These are phyloP conservation scores for Annona squamosa DNA, from an alignment of 164 flowering plant species.

Conservation along the genomic window DNA sequence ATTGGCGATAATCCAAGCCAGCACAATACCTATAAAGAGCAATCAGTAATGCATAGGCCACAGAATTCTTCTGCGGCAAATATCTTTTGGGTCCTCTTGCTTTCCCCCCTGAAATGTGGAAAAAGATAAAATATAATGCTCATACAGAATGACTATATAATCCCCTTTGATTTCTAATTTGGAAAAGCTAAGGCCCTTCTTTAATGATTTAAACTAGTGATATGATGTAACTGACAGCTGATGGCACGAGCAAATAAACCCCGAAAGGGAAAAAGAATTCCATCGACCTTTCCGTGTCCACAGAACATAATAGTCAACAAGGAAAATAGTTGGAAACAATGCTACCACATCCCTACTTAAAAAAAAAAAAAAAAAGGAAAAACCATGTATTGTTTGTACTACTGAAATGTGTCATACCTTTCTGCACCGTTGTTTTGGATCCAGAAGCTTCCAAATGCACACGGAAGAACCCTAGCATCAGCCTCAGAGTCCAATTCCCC, in stretches of 20 bases:
- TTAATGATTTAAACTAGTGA: neutral
- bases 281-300: neutral
- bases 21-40: conserved; percentile 63
- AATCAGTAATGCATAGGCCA: conserved; percentile 77
- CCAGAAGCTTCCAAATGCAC: conserved; percentile 33
- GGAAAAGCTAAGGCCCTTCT: neutral
- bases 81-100: conserved; percentile 45
- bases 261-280: neutral
- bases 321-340: neutral
- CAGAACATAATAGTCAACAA: neutral
- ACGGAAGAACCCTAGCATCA: conserved; percentile 58
- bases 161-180: neutral
- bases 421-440: conserved; percentile 27
- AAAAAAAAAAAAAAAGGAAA: neutral
- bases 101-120: conserved; percentile 43
- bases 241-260: neutral
- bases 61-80: conserved; percentile 84
- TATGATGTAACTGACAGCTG: neutral
- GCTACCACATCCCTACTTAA: neutral
- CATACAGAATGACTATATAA: neutral
- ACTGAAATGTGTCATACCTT: conserved; percentile 23
- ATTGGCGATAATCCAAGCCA: neutral
- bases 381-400: neutral
- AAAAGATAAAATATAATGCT: neutral
- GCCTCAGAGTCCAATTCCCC: conserved; percentile 77